Percentiles rank a stretch among this genome's conserved stretches.
Conservation (phyloP, 139 green algal species). For the Micractinium sp. region DNA sequence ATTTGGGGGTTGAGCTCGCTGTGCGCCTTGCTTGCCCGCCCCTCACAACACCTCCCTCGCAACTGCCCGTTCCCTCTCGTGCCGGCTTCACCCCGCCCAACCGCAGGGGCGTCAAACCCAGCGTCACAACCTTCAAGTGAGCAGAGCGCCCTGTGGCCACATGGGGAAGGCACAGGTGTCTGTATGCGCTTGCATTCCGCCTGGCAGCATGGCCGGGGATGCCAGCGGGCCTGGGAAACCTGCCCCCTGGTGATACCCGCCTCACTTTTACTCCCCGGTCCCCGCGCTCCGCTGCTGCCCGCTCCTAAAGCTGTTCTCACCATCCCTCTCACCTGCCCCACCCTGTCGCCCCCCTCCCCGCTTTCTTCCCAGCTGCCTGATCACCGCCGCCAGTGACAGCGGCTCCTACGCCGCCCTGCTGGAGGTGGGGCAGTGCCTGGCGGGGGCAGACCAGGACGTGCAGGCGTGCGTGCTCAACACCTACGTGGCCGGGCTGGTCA, state of each 20-base stretch:
- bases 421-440: slow-evolving; percentile 68
- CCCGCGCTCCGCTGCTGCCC: no score
- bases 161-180: no score
- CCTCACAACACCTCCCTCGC: no score
- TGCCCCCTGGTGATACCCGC: no score
- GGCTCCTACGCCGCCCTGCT: slow-evolving; percentile 5
- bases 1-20: no score
- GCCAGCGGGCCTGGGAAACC: no score
- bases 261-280: no score
- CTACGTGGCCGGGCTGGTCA: slow-evolving; percentile 72
- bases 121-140: slow-evolving; percentile 73
- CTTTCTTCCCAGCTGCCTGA: slow-evolving; percentile 40
- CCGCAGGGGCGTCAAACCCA: slow-evolving; percentile 66
- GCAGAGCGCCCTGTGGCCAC: no score
- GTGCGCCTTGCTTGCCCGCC: background rate
- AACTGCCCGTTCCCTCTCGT: background rate
- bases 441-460: slow-evolving; percentile 64
- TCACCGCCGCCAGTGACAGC: slow-evolving; percentile 65
- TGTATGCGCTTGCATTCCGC: no score
- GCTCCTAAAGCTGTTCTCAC: no score
- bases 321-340: background rate
- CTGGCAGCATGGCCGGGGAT: no score
- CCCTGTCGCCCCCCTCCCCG: background rate
- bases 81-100: background rate
- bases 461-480: slow-evolving; percentile 71